Evolutionary conservation across 768 basidiomycete genomes (phyloP), one percentile per base, ranked within the genome.

Genomic region (Solioccasus polychromus): DNA sequence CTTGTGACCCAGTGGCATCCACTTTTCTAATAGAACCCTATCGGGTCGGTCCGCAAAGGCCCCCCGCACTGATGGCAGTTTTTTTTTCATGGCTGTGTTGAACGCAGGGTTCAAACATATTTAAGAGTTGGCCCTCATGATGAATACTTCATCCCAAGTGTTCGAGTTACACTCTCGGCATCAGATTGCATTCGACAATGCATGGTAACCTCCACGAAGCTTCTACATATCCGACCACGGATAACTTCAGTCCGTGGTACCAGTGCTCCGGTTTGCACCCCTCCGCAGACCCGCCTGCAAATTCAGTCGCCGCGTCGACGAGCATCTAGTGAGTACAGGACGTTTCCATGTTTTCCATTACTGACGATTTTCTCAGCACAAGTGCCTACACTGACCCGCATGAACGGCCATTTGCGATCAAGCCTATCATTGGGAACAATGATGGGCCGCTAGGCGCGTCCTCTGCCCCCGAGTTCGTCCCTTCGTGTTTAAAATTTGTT

Each of bases 391-490:
- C 15, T n/a, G 20, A 25, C 2, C 4, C 32, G 22, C 6, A 15
- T 24, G 23, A 30, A 17, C 36, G 30, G 54, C 11, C 9, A 4
- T 6, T 47, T 11, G 8, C 19, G 25, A 29, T 48, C 11, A 9
- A 8, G 3, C 24, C 47, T 20, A 11, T 18, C 37, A 36, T 43
- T 17, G 25, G 9, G 19, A 29, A 38, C 41, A 14, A 15, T 18
- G 48, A 39, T 30, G 23, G 19, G 36, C 22, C 50, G 19, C 39
- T 43, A 47, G 31, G 35, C 22, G 10, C 26, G 11, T 10, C 15
- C 24, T 19, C 34, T 11, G 22, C 20, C 41, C 29, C 45, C 22
- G 47, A 41, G 60, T 63, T 24, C 42, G 60, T 52, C 34, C 17
- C 17, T 23, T 12, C n/a, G 1, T 20, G 12, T 34, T 19, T 4